These are phyloP conservation scores for Vanrija pseudolonga DNA, from an alignment of 1,284 basidiomycete species.

Conservation along the genomic window DNA sequence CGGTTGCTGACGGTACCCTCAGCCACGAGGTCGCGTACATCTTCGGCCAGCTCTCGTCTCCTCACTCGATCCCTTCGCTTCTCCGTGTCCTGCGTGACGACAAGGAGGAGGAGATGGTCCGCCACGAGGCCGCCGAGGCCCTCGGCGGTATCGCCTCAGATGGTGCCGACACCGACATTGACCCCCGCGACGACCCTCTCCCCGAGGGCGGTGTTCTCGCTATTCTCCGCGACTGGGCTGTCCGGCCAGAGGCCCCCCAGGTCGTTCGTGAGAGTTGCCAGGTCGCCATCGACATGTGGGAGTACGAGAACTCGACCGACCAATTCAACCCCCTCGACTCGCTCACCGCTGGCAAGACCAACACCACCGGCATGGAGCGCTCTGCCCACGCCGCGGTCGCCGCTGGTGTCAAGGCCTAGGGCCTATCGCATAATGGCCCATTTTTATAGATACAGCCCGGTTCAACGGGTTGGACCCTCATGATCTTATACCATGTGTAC, in stretches of 20 bases:
- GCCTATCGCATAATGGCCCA: neutral
- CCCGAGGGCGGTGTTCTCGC: slow-evolving; percentile 63
- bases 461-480: neutral
- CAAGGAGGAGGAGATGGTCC: slow-evolving; percentile 91
- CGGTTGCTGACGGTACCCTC: neutral
- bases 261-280: slow-evolving; percentile 96
- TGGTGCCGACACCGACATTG: slow-evolving; percentile 48
- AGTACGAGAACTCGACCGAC: slow-evolving; percentile 80
- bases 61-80: slow-evolving; percentile 82
- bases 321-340: slow-evolving; percentile 81
- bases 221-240: slow-evolving; percentile 80
- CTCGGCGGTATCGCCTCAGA: slow-evolving; percentile 93
- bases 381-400: slow-evolving; percentile 39
- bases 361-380: slow-evolving; percentile 49
- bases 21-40: slow-evolving; percentile 98
- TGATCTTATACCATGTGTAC: slow-evolving; percentile 6
- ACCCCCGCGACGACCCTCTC: slow-evolving; percentile 33
- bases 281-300: slow-evolving; percentile 96
- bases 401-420: slow-evolving; percentile 23
- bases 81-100: slow-evolving; percentile 69
- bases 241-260: slow-evolving; percentile 68
- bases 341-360: slow-evolving; percentile 32
- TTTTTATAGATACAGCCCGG: neutral
- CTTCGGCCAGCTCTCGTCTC: slow-evolving; percentile 90
- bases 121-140: slow-evolving; percentile 98